Conservation (phyloP, 495 filamentous ascomycete species). For the Thermothielavioides terrestris region DNA sequence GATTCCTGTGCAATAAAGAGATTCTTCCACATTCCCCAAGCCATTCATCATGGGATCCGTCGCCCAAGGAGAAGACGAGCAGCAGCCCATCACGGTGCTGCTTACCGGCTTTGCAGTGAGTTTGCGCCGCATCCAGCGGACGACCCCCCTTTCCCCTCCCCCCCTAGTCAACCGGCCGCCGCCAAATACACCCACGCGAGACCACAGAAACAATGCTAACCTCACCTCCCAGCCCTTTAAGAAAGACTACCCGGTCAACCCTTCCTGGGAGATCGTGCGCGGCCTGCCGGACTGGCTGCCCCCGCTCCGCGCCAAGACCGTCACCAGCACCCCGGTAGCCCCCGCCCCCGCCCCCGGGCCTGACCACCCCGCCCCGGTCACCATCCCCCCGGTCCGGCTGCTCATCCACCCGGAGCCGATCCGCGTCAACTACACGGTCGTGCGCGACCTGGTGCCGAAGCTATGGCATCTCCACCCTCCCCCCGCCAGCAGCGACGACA, state of each 20-base stretch:
- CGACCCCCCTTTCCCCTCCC: not conserved
- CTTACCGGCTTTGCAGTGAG: slow-evolving; percentile 68
- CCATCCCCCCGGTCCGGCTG: slow-evolving; percentile 50
- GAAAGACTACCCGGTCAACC: slow-evolving; percentile 54
- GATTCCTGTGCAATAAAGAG: no score
- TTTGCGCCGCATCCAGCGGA: slow-evolving; percentile 7
- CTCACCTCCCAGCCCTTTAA: slow-evolving; percentile 52
- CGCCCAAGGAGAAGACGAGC: slow-evolving; percentile 8
- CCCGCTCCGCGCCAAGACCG: slow-evolving; percentile 31
- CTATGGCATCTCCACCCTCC: slow-evolving; percentile 38
- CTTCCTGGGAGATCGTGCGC: slow-evolving; percentile 58
- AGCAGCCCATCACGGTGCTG: slow-evolving; percentile 54
- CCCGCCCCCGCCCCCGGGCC: slow-evolving; percentile 6
- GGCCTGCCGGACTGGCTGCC: slow-evolving; percentile 46
- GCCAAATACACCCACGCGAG: no score
- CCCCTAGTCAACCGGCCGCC: no score
- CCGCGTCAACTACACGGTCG: slow-evolving; percentile 57
- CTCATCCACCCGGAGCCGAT: slow-evolving; percentile 58
- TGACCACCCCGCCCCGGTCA: not conserved
- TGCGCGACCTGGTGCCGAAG: slow-evolving; percentile 51
- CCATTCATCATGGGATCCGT: slow-evolving; percentile 32
- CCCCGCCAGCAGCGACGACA: not conserved
- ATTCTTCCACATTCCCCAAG: no score
- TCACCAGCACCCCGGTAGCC: slow-evolving; percentile 12
- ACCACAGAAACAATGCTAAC: not conserved